A percentile compares a stretch with the other conserved stretches of the same genome.
These are phyloP conservation scores for Ceriops tagal DNA, from an alignment of 345 rosid species.

Conservation along the genomic window DNA sequence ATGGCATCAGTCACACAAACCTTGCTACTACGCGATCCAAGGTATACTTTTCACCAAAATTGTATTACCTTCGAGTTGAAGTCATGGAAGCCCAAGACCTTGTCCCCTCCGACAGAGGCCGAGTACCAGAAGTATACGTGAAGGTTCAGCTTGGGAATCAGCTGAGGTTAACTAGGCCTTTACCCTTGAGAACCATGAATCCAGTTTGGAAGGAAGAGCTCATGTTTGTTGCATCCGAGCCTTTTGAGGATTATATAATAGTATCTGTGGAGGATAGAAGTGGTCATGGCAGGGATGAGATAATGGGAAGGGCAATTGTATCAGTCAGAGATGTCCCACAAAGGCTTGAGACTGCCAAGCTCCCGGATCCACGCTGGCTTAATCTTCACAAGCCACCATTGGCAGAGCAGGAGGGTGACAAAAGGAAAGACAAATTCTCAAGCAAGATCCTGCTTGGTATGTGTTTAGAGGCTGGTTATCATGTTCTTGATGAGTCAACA, in stretches of 20 bases:
- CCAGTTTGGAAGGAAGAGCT: constrained; percentile 29
- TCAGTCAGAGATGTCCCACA: constrained; percentile 5
- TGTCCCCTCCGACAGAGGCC: constrained; percentile 20
- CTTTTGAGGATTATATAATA: constrained; percentile 26
- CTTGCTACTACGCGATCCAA: constrained; percentile 24
- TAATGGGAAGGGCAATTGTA: constrained; percentile 17
- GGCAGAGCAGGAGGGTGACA: constrained; percentile 21
- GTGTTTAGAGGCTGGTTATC: constrained; percentile 28
- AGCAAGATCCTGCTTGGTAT: constrained; percentile 30
- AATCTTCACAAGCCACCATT: constrained; percentile 15
- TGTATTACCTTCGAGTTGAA: constrained; percentile 25
- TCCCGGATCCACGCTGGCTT: constrained; percentile 28
- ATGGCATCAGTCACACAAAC: constrained; percentile 21
- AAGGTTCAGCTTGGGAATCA: constrained; percentile 22
- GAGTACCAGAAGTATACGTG: constrained; percentile 13
- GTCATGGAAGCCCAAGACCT: constrained; percentile 32
- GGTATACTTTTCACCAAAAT: constrained; percentile 31
- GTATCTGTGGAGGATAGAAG: constrained; percentile 25
- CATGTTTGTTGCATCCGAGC: constrained; percentile 33
- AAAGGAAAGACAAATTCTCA: constrained; percentile 28
- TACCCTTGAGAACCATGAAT: constrained; percentile 15
- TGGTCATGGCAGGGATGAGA: constrained; percentile 32
- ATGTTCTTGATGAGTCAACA: constrained; percentile 34
- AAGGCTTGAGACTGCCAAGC: constrained; percentile 20
- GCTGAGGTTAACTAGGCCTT: constrained; percentile 9